Conservation (phyloP, 148 eudicot genomes). For the Vaccinium vitisidaea region DNA sequence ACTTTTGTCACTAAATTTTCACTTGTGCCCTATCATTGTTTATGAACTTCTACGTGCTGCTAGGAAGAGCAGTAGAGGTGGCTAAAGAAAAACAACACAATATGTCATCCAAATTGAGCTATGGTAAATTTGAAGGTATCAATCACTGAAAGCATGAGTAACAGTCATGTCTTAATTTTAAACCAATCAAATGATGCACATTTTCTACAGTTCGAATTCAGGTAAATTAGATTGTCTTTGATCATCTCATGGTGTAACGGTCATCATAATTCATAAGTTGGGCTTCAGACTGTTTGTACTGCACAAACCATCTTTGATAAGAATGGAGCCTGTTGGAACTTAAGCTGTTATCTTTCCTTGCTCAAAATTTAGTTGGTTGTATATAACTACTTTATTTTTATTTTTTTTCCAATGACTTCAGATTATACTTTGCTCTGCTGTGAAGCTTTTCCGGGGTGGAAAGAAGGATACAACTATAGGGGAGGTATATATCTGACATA, state of each 20-base stretch:
- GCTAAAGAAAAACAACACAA: not conserved
- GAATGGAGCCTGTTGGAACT: not conserved
- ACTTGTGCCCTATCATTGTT: not conserved
- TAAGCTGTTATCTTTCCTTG: not conserved
- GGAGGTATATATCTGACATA: conserved; percentile 55
- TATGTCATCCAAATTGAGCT: not conserved
- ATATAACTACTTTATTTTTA: too few species aligned
- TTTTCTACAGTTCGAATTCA: not conserved
- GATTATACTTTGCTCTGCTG: conserved; percentile 88
- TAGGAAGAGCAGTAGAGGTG: not conserved
- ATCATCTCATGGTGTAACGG: not conserved
- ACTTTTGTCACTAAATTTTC: not conserved
- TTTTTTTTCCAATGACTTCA: conserved; percentile 28
- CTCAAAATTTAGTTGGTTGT: conserved; percentile 1
- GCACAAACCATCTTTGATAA: not conserved
- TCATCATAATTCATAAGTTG: not conserved
- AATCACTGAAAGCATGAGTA: not conserved
- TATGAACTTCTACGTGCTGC: not conserved
- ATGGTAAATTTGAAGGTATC: not conserved
- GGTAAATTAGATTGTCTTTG: not conserved
- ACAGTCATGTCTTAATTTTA: not conserved
- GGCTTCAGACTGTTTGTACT: not conserved
- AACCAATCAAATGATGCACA: not conserved
- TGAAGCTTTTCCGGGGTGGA: conserved; percentile 71
- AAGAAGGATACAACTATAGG: conserved; percentile 73